These are phyloP conservation scores for Arctium minus DNA, from an alignment of 129 eudicot species.

Conservation along the genomic window DNA sequence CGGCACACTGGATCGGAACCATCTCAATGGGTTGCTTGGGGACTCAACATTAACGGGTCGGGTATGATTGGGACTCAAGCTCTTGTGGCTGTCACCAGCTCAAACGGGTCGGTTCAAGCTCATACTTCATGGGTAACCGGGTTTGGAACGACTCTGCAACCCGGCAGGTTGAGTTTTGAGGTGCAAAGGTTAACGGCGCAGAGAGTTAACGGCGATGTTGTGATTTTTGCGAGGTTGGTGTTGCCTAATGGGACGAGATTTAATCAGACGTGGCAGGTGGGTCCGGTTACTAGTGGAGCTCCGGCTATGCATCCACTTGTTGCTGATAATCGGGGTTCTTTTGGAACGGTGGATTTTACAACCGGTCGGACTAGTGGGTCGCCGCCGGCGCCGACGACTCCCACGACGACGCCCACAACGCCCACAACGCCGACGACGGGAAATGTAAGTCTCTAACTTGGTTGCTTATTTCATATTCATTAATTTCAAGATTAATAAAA, in stretches of 20 bases:
- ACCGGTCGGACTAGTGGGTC: not conserved
- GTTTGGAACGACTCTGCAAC: not conserved
- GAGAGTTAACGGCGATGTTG: not conserved
- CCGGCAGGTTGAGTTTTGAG: constrained; percentile 39
- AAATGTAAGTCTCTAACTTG: not conserved
- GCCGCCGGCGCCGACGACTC: not conserved
- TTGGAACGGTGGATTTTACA: not conserved
- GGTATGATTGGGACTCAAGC: constrained; percentile 61
- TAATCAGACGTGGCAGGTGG: constrained; percentile 7
- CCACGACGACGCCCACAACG: not conserved
- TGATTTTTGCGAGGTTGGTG: not conserved
- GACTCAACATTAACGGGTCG: constrained; percentile 33
- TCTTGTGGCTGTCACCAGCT: constrained; percentile 45
- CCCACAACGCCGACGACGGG: not conserved
- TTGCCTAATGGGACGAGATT: not conserved
- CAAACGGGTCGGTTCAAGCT: constrained; percentile 40
- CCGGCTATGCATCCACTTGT: not conserved
- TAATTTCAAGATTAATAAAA: too few relatives aligned
- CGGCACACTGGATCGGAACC: constrained; percentile 41
- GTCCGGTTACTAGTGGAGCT: not conserved
- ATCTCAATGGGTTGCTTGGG: constrained; percentile 80
- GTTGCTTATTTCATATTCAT: too few relatives aligned
- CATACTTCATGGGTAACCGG: constrained; percentile 33
- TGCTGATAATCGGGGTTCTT: not conserved
- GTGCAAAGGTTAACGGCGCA: constrained; percentile 32